Evolutionary conservation across 371 early-diverging fungal genomes (phyloP).

Genomic region (Apophysomyces elegans): DNA sequence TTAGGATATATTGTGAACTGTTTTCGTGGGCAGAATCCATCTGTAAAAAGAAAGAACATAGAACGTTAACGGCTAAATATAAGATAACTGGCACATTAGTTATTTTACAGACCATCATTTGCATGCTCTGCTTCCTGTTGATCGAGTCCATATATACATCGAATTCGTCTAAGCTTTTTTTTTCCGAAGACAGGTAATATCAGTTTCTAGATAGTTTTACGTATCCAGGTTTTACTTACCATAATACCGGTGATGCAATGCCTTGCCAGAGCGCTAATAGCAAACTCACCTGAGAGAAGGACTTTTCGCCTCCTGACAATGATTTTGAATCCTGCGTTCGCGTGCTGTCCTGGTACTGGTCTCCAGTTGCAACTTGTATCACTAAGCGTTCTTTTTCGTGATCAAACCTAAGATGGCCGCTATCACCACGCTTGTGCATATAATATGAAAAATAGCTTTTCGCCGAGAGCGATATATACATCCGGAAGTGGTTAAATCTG

Average conservation of each 20-base stretch:
- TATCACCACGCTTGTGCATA: constrained; percentile 85
- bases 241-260: constrained; percentile 93
- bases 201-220: background rate
- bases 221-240: constrained; percentile 45
- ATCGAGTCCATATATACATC: constrained; percentile 99
- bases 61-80: background rate
- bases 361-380: constrained; percentile 54
- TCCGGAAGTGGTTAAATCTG: constrained; percentile 70
- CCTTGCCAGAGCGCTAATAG: constrained; percentile 97
- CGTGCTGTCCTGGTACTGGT: constrained; percentile 42
- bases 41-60: constrained; percentile 22
- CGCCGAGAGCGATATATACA: constrained; percentile 76
- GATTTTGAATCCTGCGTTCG: constrained; percentile 85
- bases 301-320: constrained; percentile 99
- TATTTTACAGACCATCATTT: constrained; percentile 65
- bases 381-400: constrained; percentile 75
- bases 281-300: constrained; percentile 96
- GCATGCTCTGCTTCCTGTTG: constrained; percentile 88
- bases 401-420: constrained; percentile 83
- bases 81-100: too few species aligned
- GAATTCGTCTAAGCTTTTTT: constrained; percentile 94
- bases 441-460: constrained; percentile 72
- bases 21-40: constrained; percentile 80
- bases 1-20: constrained; percentile 90
- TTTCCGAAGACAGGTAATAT: background rate